Percentiles rank a stretch among this genome's conserved stretches.
phyloP scores from a whole-genome alignment of 2,329 filamentous ascomycete species.

The Cordyceps pruinosa region DNA sequence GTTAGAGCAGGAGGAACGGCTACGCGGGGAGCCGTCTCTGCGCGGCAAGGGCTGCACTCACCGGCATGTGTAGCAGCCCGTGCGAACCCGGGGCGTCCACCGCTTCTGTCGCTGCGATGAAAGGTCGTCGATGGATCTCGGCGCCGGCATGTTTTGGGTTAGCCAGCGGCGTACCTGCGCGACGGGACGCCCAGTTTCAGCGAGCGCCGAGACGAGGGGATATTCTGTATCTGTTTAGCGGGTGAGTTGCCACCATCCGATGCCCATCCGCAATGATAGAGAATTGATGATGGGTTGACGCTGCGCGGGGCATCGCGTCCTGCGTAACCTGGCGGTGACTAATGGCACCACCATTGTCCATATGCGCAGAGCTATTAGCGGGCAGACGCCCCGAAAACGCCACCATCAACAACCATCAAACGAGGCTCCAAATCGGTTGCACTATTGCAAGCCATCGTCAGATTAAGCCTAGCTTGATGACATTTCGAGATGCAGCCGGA shows the following conservation, averaged over 20 bases:
- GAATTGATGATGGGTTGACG: neutral
- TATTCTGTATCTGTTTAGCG: neutral
- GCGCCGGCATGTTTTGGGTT: neutral
- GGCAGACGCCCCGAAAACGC: neutral
- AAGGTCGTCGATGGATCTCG: neutral
- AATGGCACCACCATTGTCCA: too few species aligned
- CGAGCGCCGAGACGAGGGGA: neutral
- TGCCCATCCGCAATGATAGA: neutral
- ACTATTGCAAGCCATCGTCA: too few species aligned
- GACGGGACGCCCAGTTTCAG: neutral
- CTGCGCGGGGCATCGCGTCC: neutral
- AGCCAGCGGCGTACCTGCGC: neutral
- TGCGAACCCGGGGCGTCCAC: neutral
- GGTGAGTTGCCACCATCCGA: neutral
- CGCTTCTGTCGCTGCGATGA: neutral
- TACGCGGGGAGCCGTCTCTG: neutral
- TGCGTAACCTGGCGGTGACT: neutral
- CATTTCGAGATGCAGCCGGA: too few species aligned
- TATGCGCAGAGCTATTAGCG: neutral
- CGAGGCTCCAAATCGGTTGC: too few species aligned
- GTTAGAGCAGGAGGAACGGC: neutral
- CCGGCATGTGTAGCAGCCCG: slow-evolving; percentile 2
- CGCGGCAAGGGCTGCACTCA: neutral
- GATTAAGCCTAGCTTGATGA: too few species aligned
- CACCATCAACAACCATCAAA: neutral